Evolutionary conservation across 2,329 filamentous ascomycete species (phyloP).

Genomic region (Lecanoromycetidae sp.): DNA sequence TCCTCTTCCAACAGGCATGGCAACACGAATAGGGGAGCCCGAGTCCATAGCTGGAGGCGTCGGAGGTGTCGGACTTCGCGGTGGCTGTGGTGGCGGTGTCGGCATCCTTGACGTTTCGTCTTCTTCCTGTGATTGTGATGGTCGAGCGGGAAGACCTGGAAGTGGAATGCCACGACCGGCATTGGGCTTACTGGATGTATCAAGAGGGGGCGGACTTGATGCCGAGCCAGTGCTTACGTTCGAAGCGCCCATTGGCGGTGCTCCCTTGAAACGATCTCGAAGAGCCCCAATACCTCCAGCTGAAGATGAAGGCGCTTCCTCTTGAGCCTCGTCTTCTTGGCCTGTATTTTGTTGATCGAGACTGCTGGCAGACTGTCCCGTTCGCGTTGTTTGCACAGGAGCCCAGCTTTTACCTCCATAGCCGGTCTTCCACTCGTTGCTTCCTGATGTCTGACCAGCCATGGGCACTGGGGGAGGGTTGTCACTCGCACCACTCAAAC

Average conservation of each 20-base stretch:
- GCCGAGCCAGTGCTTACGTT: conserved; percentile 30
- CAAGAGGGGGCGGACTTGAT: conserved; percentile 49
- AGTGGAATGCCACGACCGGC: conserved; percentile 59
- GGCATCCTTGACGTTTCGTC: conserved; percentile 36
- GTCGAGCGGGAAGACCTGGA: conserved; percentile 58
- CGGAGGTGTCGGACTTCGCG: conserved; percentile 37
- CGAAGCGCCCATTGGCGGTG: conserved; percentile 54
- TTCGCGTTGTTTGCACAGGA: conserved; percentile 62
- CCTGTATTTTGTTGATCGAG: conserved; percentile 53
- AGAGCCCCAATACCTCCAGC: conserved; percentile 59
- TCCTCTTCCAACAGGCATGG: conserved; percentile 66
- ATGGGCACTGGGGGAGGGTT: conserved; percentile 41
- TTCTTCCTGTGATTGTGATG: conserved; percentile 34
- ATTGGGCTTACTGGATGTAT: conserved; percentile 56
- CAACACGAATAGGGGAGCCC: conserved; percentile 69
- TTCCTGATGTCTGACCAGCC: conserved; percentile 58
- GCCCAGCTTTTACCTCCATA: conserved; percentile 87
- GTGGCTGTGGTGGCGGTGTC: conserved; percentile 31
- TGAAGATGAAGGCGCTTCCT: conserved; percentile 43
- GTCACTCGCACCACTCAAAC: conserved; percentile 40
- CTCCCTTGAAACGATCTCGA: conserved; percentile 70
- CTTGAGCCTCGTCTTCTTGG: conserved; percentile 36
- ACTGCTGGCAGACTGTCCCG: conserved; percentile 48
- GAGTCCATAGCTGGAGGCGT: conserved; percentile 39
- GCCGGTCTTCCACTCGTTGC: conserved; percentile 74